A percentile compares a stretch with the other conserved stretches of the same genome.
phyloP scores from a whole-genome alignment of 768 basidiomycete genomes.

The Leccinum variicolor region DNA sequence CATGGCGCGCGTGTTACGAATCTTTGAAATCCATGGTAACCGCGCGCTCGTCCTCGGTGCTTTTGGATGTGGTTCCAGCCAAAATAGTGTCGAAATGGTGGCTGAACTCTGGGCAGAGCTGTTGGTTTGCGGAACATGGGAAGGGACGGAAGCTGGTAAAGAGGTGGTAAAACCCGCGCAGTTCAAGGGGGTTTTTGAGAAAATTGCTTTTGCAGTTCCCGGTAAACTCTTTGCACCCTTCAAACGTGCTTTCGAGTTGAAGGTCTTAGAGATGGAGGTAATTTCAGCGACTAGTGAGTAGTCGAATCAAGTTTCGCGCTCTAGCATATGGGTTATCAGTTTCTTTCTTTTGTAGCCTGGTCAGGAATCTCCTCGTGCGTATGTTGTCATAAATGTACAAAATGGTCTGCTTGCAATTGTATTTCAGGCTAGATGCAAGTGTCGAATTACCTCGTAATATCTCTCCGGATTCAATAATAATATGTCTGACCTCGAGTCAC shows the following conservation, averaged over 20 bases:
- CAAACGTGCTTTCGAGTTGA: constrained; percentile 38
- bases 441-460: not conserved
- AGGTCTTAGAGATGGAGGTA: constrained; percentile 37
- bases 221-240: constrained; percentile 36
- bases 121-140: constrained; percentile 33
- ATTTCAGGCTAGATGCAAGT: not conserved
- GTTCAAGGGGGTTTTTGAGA: constrained; percentile 41
- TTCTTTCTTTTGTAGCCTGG: not conserved
- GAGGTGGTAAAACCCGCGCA: constrained; percentile 24
- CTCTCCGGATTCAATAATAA: not conserved
- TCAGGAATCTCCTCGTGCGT: not conserved
- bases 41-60: constrained; percentile 40
- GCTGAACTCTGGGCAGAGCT: constrained; percentile 47
- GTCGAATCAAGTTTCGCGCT: not conserved
- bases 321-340: not conserved
- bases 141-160: constrained; percentile 18
- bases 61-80: constrained; percentile 43
- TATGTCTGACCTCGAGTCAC: not conserved
- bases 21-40: constrained; percentile 41
- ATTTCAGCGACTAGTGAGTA: constrained; percentile 28
- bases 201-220: constrained; percentile 42
- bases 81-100: constrained; percentile 40
- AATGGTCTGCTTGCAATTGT: not conserved
- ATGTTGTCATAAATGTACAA: not conserved
- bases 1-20: constrained; percentile 44